Evolutionary conservation across 2,329 filamentous ascomycete genomes (phyloP).

Genomic region (Cladosporium oxysporum): DNA sequence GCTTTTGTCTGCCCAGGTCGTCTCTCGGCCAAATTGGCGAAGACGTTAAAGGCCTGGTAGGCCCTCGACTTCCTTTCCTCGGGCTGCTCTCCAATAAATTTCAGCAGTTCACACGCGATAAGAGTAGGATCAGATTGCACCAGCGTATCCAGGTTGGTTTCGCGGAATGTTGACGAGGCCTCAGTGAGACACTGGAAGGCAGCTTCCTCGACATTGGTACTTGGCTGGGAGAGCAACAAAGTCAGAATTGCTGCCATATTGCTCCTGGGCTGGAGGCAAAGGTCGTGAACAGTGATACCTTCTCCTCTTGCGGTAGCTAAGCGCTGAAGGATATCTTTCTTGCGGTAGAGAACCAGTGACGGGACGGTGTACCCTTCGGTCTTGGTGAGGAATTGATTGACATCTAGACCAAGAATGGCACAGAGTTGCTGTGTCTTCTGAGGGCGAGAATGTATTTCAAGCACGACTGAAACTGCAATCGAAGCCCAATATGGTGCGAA

Average conservation of each 20-base stretch:
- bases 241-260: conserved; percentile 63
- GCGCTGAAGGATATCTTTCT: conserved; percentile 74
- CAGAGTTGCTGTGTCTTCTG: conserved; percentile 79
- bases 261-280: conserved; percentile 57
- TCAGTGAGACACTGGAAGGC: conserved; percentile 68
- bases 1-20: conserved; percentile 47
- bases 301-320: conserved; percentile 70
- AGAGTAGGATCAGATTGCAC: conserved; percentile 73
- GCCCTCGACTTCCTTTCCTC: conserved; percentile 41
- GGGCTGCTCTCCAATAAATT: conserved; percentile 71
- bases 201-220: conserved; percentile 64
- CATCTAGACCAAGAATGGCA: conserved; percentile 74
- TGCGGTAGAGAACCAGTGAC: conserved; percentile 77
- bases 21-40: conserved; percentile 53
- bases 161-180: conserved; percentile 70
- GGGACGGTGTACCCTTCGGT: conserved; percentile 84
- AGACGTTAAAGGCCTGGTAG: conserved; percentile 53
- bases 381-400: conserved; percentile 71
- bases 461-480: conserved; percentile 78
- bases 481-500: conserved; percentile 88
- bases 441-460: conserved; percentile 77
- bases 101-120: conserved; percentile 79
- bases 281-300: conserved; percentile 58
- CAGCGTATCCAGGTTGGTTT: conserved; percentile 65
- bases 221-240: conserved; percentile 58